Evolutionary conservation across 306 rosid species (phyloP).

Genomic region (Mucuna pruriens): DNA sequence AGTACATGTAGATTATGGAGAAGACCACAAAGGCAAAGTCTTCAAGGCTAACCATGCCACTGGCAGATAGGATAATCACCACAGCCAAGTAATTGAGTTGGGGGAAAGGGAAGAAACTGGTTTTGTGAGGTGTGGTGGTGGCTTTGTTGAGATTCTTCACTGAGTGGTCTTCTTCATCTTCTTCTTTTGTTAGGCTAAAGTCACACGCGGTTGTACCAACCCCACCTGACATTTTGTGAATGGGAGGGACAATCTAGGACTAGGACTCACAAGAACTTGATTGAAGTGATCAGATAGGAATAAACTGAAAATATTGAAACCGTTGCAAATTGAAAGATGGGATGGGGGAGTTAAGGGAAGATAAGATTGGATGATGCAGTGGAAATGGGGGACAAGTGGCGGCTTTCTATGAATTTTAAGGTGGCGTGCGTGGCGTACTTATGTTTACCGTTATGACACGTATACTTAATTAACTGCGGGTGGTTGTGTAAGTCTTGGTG

Average conservation of each 20-base stretch:
- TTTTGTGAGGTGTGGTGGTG: conserved; percentile 24
- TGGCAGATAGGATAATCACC: conserved; percentile 65
- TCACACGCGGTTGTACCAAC: conserved; percentile 73
- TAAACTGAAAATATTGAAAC: not conserved
- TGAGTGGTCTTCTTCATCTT: too few species aligned
- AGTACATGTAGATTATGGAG: conserved; percentile 60
- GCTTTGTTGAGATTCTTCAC: conserved; percentile 11
- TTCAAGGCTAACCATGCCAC: conserved; percentile 74
- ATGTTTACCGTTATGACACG: not conserved
- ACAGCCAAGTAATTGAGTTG: conserved; percentile 73
- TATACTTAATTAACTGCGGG: not conserved
- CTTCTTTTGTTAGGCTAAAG: conserved; percentile 61
- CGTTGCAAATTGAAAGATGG: not conserved
- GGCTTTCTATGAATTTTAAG: not conserved
- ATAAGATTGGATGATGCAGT: conserved; percentile 35
- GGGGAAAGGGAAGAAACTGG: conserved; percentile 56
- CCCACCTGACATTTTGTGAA: conserved; percentile 75
- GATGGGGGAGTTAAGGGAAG: not conserved
- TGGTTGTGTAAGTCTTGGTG: too few species aligned
- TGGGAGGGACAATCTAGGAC: not conserved
- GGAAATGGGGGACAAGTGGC: conserved; percentile 40
- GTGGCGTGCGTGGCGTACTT: conserved; percentile 14
- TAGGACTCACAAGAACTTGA: not conserved
- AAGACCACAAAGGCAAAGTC: conserved; percentile 72
- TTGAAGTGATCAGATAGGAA: not conserved